Conservation (phyloP, 371 early-diverging fungal species). For the Mortierella sp. region DNA sequence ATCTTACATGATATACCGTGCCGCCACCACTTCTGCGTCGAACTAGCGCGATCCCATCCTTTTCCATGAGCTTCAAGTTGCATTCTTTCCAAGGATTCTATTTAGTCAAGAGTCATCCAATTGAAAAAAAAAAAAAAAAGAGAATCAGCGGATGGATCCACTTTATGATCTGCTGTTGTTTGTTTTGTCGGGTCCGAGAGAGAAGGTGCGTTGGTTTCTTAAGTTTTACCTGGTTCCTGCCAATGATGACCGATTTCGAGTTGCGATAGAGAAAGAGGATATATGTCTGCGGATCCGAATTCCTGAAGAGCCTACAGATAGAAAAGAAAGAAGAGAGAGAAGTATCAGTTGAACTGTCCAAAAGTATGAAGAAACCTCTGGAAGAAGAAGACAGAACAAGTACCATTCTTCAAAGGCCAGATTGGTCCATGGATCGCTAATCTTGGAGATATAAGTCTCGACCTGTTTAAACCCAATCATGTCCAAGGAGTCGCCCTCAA, state of each 20-base stretch:
- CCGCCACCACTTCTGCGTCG: slow-evolving; percentile 96
- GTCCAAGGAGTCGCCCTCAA: neutral
- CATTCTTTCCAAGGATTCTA: slow-evolving; percentile 96
- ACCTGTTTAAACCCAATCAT: slow-evolving; percentile 27
- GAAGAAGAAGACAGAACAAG: too few species aligned
- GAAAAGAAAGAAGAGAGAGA: neutral
- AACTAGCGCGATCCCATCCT: slow-evolving; percentile 80
- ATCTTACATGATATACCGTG: slow-evolving; percentile 92
- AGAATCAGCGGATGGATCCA: neutral
- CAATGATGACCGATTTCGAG: slow-evolving; percentile 88
- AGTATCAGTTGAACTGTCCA: neutral
- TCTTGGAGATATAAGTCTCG: slow-evolving; percentile 65
- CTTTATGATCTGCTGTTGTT: too few species aligned
- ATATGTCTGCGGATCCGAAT: slow-evolving; percentile 70
- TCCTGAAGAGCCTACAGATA: slow-evolving; percentile 65
- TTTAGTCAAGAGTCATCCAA: neutral
- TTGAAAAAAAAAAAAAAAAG: neutral
- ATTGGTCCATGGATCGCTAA: slow-evolving; percentile 86
- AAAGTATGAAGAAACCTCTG: neutral
- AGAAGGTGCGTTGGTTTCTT: neutral
- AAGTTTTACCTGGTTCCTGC: slow-evolving; percentile 85
- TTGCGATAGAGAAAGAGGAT: slow-evolving; percentile 92
- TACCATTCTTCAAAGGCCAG: slow-evolving; percentile 95
- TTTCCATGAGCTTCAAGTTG: slow-evolving; percentile 74
- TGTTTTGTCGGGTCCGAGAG: too few species aligned